Evolutionary conservation across 208 protist genomes (phyloP), one percentile per base, ranked within the genome.

Genomic region (Endotrypanum monterogeii): DNA sequence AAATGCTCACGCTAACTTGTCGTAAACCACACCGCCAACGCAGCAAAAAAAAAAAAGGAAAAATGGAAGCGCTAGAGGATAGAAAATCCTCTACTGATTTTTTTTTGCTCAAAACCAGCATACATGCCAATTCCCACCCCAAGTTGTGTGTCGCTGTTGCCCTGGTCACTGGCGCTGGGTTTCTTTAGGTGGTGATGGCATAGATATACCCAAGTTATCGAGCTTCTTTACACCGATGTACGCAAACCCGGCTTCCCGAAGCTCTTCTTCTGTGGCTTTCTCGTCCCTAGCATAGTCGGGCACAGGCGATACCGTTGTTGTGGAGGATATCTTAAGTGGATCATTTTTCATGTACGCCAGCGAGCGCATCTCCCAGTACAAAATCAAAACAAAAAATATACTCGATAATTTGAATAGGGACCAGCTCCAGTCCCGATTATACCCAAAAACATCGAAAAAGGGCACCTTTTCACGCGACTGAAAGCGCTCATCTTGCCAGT

Each of bases 381-480:
- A 68, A 1, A 91, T 54, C 4, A 50, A 44, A 0, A 83, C 67
- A 71, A 97, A 91, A 16, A 95, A 80, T 0, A 95, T 0, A 0
- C 70, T 76, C 0, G 89, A 84, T 0, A 93, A 4, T 63, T 94
- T 94, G 73, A 94, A 97, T 0, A 97, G 65, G 25, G 90, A 89
- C 89, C 90, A 97, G 74, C 90, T 95, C 91, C 93, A 97, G 84
- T 97, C 86, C 1, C 90, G 79, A 72, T 97, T 97, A 74, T 83
- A 97, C 11, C 93, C 93, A 58, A 93, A 97, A 55, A 95, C 55
- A 60, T 97, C 93, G 79, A 97, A 94, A 71, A 97, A 95, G 0
- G 89, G 93, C 2, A 94, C 82, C 48, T 57, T 76, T 50, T 93
- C 83, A 28, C 93, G 85, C 4, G 88, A 88, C n/a, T 95, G 90